phyloP scores from a whole-genome alignment of 2,329 filamentous ascomycete species.

The Chrysoporthe deuterocubensis region DNA sequence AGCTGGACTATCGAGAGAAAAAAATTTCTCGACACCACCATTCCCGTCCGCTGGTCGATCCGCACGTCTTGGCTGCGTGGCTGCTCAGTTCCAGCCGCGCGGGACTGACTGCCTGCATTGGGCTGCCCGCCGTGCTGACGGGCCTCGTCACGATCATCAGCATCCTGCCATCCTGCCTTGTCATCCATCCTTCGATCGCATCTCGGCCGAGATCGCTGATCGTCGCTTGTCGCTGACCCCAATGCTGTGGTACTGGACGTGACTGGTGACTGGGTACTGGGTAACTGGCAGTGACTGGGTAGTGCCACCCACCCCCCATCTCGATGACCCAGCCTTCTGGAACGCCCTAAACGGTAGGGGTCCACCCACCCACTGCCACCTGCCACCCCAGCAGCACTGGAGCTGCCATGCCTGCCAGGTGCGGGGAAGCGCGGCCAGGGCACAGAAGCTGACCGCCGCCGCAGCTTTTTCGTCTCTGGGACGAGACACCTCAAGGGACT shows the following conservation, averaged over 20 bases:
- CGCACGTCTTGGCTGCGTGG: neutral
- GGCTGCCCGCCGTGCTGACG: neutral
- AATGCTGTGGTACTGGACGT: neutral
- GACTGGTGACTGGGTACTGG: too few species aligned
- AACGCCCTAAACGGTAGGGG: slow-evolving; percentile 4
- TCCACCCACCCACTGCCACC: neutral
- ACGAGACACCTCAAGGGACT: neutral
- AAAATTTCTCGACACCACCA: neutral
- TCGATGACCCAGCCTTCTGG: slow-evolving; percentile 7
- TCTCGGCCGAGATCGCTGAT: neutral
- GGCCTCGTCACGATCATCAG: slow-evolving; percentile 7
- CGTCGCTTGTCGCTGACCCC: neutral
- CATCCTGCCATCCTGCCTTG: neutral
- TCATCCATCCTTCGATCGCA: slow-evolving; percentile 1
- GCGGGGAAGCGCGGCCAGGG: neutral
- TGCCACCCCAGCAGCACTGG: neutral
- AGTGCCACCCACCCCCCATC: neutral
- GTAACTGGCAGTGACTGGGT: too few species aligned
- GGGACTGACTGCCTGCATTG: neutral
- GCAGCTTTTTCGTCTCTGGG: neutral
- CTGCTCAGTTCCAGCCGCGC: too few species aligned
- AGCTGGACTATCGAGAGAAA: neutral
- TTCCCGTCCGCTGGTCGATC: neutral
- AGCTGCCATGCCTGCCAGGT: neutral
- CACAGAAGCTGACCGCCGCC: neutral